Conservation (phyloP, 2,329 filamentous ascomycete genomes). For the Pyrenochaeta sp. region DNA sequence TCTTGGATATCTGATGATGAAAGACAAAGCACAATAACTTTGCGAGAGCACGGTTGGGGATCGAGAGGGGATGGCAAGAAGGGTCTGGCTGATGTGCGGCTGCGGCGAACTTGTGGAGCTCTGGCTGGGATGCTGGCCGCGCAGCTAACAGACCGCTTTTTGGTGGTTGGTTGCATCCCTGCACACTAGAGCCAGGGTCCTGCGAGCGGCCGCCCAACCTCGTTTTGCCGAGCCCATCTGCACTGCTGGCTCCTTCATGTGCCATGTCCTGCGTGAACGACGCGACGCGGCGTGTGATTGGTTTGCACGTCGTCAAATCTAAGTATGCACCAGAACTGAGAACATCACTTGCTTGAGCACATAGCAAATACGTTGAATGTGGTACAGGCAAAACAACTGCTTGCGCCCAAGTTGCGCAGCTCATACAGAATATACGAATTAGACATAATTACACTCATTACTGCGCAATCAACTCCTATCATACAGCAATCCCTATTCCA, state of each 20-base stretch:
- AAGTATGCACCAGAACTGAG: background rate
- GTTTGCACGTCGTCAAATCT: background rate
- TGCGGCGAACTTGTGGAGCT: conserved; percentile 41
- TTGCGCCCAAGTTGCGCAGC: too few species aligned
- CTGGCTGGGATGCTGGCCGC: conserved; percentile 21
- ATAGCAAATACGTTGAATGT: too few species aligned
- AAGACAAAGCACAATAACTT: conserved; percentile 2
- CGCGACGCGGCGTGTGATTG: background rate
- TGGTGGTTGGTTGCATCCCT: conserved; percentile 28
- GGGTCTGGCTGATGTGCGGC: conserved; percentile 17
- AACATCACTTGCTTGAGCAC: background rate
- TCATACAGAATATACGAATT: background rate
- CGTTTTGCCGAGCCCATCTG: conserved; percentile 14
- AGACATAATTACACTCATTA: background rate
- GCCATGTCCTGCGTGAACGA: conserved; percentile 32
- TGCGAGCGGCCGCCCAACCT: conserved; percentile 17
- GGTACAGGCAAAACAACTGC: too few species aligned
- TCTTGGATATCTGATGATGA: too few species aligned
- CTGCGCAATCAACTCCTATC: conserved; percentile 1
- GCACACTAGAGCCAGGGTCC: too few species aligned
- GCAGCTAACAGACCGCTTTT: conserved; percentile 30
- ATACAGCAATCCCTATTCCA: background rate
- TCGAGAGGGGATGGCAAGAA: conserved; percentile 16
- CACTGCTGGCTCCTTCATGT: too few species aligned
- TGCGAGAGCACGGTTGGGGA: background rate